Evolutionary conservation across 805 yeast genomes (phyloP), one percentile per base, ranked within the genome.

Genomic region (Teunomyces panamensis): DNA sequence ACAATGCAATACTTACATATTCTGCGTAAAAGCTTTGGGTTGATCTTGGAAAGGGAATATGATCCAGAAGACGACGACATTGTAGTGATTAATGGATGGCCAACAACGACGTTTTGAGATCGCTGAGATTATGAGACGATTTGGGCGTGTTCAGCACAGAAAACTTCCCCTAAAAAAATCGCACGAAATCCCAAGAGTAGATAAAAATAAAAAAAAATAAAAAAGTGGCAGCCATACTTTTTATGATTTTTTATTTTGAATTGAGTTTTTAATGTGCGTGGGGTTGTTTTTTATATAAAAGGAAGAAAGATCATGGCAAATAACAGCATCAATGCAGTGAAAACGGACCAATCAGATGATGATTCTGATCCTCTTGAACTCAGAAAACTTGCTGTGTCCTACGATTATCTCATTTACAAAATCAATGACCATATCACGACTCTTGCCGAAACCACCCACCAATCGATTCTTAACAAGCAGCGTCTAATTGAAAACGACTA

Each of bases 371-470:
- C 89, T 1, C 65, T 86, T 24, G 79, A 83, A 9, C 73, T 86
- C 13, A 78, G 80, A 55, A 74, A 77, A 47, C 65, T 87, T 37
- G 79, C 87, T 0, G 68, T 84, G 20, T 78, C 76, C 45, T 85
- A 78, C 59, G 92, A 87, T 56, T 83, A 84, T 55, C 62, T 87
- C 34, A 60, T 85, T 59, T 83, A 71, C 65, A 81, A 79, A 58
- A 83, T 87, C 44, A 74, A 76, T 41, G 87, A 82, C 50, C 74
- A 76, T 45, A 74, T 85, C 5, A 64, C 73, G 17, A 65, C 70
- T 2, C 62, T 83, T 20, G 72, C 81, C 6, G 75, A 77, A 11
- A 47, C 45, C n/a, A 68, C 77, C 2, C 61, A 58, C 47, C 54
- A 49, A 32, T 56, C 75, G 4, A 65, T 72, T 4, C 30, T 35